Percentiles rank a stretch among this genome's conserved stretches.
These are phyloP conservation scores for Pseudocercospora eumusae DNA, from an alignment of 2,329 filamentous ascomycete genomes.

Conservation along the genomic window DNA sequence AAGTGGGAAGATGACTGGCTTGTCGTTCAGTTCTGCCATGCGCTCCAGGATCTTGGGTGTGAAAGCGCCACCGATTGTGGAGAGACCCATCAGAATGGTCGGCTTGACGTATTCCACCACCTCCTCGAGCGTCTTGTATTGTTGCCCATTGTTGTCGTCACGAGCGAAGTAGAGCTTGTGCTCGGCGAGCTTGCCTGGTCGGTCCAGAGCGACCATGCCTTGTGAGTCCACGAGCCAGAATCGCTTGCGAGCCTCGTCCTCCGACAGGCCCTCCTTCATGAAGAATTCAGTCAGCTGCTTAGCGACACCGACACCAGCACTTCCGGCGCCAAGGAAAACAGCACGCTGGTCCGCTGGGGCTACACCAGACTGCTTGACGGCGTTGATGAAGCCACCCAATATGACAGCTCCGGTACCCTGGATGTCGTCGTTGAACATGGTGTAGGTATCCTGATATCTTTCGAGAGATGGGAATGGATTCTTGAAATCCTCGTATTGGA, in stretches of 20 bases:
- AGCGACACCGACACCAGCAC: conserved; percentile 92
- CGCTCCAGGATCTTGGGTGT: conserved; percentile 77
- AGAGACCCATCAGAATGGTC: conserved; percentile 90
- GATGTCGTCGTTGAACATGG: conserved; percentile 98
- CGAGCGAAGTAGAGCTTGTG: conserved; percentile 74
- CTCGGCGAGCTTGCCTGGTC: conserved; percentile 86
- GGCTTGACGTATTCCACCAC: conserved; percentile 95
- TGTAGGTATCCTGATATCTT: conserved; percentile 83
- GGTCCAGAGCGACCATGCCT: conserved; percentile 88
- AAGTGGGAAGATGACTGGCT: conserved; percentile 80
- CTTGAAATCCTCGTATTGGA: conserved; percentile 98
- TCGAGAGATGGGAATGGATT: conserved; percentile 93
- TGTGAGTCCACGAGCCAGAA: conserved; percentile 95
- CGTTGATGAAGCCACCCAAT: conserved; percentile 74
- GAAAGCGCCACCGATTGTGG: conserved; percentile 92
- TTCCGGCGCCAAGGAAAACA: conserved; percentile 94
- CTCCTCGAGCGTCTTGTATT: conserved; percentile 77
- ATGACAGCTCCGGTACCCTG: conserved; percentile 97
- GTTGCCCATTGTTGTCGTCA: conserved; percentile 64
- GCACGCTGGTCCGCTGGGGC: conserved; percentile 87
- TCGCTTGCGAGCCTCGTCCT: conserved; percentile 82
- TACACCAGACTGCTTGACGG: conserved; percentile 80
- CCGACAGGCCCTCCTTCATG: conserved; percentile 83
- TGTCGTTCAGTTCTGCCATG: conserved; percentile 63
- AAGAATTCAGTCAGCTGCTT: conserved; percentile 98